Base-by-base conservation (phyloP, 2,329 filamentous ascomycete species). In the Parafenestella ontariensis region DNA sequence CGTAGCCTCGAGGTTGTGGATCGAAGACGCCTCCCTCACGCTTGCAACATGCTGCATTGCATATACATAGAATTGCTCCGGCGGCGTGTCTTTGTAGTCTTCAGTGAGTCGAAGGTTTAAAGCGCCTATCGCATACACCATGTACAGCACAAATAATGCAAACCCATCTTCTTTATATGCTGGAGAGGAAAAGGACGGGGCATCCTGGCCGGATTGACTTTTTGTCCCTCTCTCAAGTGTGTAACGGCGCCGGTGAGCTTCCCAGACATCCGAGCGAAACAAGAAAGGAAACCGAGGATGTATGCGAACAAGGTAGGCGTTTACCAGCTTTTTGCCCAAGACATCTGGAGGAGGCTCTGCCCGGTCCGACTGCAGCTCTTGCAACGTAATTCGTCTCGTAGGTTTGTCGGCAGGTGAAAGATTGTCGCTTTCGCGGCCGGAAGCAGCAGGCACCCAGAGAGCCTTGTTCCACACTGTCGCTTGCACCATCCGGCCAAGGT, bases 391-490 rank as follows among this genome's bases (percentile, higher is more conserved):
- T 18, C 68, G 64, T 51, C 61, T 71, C 45, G 64, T 68, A 52
- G 59, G 72, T 46, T 56, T 62, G 62, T 42, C 46, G 42, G 44
- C 62, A 49, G 20, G 17, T 21, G 33, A 31, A 28, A 10, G 21
- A 1, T 49, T 56, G 46, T 57, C 61, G 23, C 41, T 52, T 37
- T 60, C 13, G 3, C 17, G 33, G 2, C 13, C 43, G 5, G 21
- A 15, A 15, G 41, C 13, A 31, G 20, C 31, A 52, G 43, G 44
- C 56, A 33, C 54, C 58, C 21, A 64, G 68, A 83, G 67, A 1
- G 80, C 78, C 56, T 83, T 82, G 44, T 82, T 82, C 81, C 81
- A 83, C 1, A 83, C 80, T 17, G 81, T 83, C 0, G 80, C 79
- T 59, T 83, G 81, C 8, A 83, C 81, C 79, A 84, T 83, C 46